These are phyloP conservation scores for Agastache rugosa DNA, from an alignment of 257 asterid species.

Conservation along the genomic window DNA sequence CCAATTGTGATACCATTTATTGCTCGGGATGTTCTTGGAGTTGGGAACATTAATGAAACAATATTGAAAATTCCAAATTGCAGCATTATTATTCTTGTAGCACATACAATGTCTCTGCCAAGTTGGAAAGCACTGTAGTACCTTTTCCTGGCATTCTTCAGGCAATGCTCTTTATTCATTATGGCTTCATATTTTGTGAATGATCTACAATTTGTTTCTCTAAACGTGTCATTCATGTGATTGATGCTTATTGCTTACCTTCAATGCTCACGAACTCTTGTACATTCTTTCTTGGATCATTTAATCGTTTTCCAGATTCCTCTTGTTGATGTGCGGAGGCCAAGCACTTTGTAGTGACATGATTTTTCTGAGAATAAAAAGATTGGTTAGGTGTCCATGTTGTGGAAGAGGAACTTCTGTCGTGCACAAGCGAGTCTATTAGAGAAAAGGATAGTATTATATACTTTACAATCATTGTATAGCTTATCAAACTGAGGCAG, in stretches of 20 bases:
- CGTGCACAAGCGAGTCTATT: neutral
- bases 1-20: neutral
- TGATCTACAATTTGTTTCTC: neutral
- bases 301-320: constrained; percentile 45
- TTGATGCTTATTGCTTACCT: constrained; percentile 54
- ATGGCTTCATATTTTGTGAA: constrained; percentile 5
- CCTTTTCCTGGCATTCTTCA: constrained; percentile 1
- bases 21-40: neutral
- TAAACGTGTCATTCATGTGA: constrained; percentile 15
- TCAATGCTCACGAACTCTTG: constrained; percentile 85
- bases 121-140: neutral
- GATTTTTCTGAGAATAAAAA: constrained; percentile 50
- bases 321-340: constrained; percentile 38
- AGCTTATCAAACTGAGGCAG: constrained; percentile 55
- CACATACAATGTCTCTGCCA: neutral
- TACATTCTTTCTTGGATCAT: constrained; percentile 62
- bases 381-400: constrained; percentile 7
- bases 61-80: neutral
- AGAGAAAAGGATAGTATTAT: constrained; percentile 5
- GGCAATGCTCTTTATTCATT: neutral
- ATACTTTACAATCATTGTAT: constrained; percentile 56
- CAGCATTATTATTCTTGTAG: neutral
- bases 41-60: neutral
- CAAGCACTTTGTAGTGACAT: constrained; percentile 35
- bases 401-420: neutral